Base-by-base conservation (phyloP, 176 grass and related monocot genomes). In the Raddia distichophylla region DNA sequence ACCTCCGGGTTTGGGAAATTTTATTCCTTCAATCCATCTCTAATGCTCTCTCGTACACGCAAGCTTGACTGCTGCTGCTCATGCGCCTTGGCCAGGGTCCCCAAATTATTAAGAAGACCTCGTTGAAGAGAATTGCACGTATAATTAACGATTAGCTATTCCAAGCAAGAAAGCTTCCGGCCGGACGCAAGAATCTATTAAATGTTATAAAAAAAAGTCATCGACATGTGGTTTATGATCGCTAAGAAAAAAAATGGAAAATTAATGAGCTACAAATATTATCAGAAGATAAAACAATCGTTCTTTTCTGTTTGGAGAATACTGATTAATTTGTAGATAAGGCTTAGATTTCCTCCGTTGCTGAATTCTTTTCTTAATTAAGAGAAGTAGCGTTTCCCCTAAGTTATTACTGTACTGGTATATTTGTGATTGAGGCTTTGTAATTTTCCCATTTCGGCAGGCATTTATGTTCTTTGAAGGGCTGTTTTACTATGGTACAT, bases 11-110 rank as follows among this genome's bases (percentile, higher is more conserved):
- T 7, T 20, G 20, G 62, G 27, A 67, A 81, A 69, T 46, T 75
- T 8, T 47, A 49, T 85, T 81, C 57, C 82, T 85, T 81, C 42
- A 77, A 77, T 85, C 71, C 78, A 77, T 81, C 59, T 32, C 14
- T 3, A 77, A 62, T 64, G 32, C 27, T 65, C 87, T 85, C 82
- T 52, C 83, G 77, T 89, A 50, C 87, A 89, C 82, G 82, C 71
- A 71, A 89, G 12, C 55, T 22, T n/a, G 34, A 3, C 75, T 73
- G 49, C 60, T 3, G 53, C 45, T 72, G 43, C 9, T 54, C 60
- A 53, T 40, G 37, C 37, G 37, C 37, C 37, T 3, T 18, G 32
- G 10, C 9, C 53, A 35, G 10, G 64, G 58, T 20, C 11, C 35
- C 62, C 20, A 16, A 84, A 80, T 68, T 34, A 54, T 62, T 32